Evolutionary conservation across 1,284 basidiomycete species (phyloP), one percentile per base, ranked within the genome.

Genomic region (Coniferiporia sulphurascens): DNA sequence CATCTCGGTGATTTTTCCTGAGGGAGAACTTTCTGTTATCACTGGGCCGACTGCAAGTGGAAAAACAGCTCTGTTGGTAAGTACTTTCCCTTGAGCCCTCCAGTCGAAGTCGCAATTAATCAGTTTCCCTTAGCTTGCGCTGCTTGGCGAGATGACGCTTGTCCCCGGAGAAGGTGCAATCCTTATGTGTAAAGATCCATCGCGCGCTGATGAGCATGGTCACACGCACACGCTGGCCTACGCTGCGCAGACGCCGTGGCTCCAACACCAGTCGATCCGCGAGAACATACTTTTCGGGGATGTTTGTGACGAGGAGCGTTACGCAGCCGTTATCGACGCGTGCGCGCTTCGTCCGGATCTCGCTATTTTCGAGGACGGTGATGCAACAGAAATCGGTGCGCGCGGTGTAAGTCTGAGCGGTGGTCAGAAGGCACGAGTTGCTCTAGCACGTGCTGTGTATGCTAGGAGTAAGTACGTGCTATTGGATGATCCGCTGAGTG

Each of bases 241-340:
- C 64, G 81, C 82, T 48, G 85, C 91, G 0, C 95, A 97, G 72
- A 82, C 85, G 0, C 87, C 94, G 0, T 97, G 92, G 93, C 76
- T 97, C 46, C 74, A 69, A n/a, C 82, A 86, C 65, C 80, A 83
- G 64, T 80, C 81, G 3, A 86, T 86, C 71, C 79, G 76, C 67
- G 85, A 89, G 38, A 90, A 91, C 67, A 86, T 91, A 61, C 68
- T 89, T 32, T 91, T 90, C 67, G 87, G 85, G 3, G 79, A 77
- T 59, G 82, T 83, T 2, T 81, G 78, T 58, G 86, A 91, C 58
- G 80, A 86, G 65, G 78, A 78, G 58, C 73, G 86, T 38, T 91
- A 90, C 67, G 69, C 81, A n/a, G 75, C 73, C 0, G 87, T 88
- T 35, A 65, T 91, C 4, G 82, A 87, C 54, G 79, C 77, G 38